A percentile compares a stretch with the other conserved stretches of the same genome.
phyloP scores from a whole-genome alignment of 805 yeast species.

The Scheffersomyces amazonensis region DNA sequence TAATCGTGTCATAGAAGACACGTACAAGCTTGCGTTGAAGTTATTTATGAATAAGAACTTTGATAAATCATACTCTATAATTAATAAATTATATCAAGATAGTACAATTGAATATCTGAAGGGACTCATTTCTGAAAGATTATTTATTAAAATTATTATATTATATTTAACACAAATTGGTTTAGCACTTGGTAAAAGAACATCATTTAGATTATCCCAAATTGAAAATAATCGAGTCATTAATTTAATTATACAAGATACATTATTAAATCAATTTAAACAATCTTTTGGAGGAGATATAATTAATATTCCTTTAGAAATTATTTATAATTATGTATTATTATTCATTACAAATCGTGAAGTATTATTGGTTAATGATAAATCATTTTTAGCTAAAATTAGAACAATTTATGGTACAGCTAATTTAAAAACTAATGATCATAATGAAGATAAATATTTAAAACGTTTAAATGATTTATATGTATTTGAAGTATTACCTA shows the following conservation, averaged over 20 bases:
- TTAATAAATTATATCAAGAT: conserved; percentile 17
- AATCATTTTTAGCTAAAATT: conserved; percentile 7
- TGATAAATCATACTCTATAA: conserved; percentile 26
- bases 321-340: conserved; percentile 29
- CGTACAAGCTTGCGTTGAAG: conserved; percentile 35
- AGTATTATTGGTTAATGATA: conserved; percentile 8
- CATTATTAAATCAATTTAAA: not conserved
- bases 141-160: conserved; percentile 31
- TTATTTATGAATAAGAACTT: conserved; percentile 37
- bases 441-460: conserved; percentile 11
- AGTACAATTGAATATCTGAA: conserved; percentile 17
- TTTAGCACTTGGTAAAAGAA: conserved; percentile 4
- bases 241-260: not conserved
- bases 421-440: conserved; percentile 12
- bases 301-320: conserved; percentile 26
- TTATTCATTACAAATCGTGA: conserved; percentile 25
- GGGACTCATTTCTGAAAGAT: conserved; percentile 21
- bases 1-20: conserved; percentile 8
- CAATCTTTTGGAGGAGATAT: conserved; percentile 5
- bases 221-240: not conserved
- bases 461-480: conserved; percentile 28
- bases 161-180: conserved; percentile 38
- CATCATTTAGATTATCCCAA: not conserved
- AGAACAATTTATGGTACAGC: conserved; percentile 3
- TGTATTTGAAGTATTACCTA: conserved; percentile 34